Percentiles rank a stretch among this genome's conserved stretches.
Conservation (phyloP, 164 flowering plant species). For the Brasenia schreberi region DNA sequence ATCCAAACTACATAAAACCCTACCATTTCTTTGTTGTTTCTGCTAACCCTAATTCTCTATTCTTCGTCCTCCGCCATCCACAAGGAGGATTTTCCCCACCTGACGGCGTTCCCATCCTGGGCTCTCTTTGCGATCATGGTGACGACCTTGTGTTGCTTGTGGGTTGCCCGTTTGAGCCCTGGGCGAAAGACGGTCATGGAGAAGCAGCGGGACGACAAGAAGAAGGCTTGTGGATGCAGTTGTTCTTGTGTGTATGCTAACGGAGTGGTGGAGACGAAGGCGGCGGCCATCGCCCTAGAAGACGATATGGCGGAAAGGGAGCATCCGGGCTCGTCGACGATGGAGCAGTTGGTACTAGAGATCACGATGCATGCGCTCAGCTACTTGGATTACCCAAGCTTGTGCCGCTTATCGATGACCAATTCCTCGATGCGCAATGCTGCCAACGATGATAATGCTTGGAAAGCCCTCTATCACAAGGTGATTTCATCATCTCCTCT, state of each 20-base stretch:
- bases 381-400: conserved; percentile 89
- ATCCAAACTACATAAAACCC: too few species aligned
- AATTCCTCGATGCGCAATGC: conserved; percentile 88
- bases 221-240: conserved; percentile 10
- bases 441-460: conserved; percentile 92
- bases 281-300: too few species aligned
- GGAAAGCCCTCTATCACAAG: conserved; percentile 96
- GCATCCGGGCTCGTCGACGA: conserved; percentile 73
- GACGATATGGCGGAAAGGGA: background rate
- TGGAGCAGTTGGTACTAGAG: conserved; percentile 96
- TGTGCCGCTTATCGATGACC: conserved; percentile 91
- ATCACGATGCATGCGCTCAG: conserved; percentile 88
- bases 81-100: too few species aligned
- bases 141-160: conserved; percentile 7
- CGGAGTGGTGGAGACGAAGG: conserved; percentile 9
- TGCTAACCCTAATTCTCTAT: too few species aligned
- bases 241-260: conserved; percentile 23
- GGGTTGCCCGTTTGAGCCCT: too few species aligned
- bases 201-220: background rate
- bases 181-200: too few species aligned
- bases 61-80: too few species aligned
- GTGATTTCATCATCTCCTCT: conserved; percentile 14
- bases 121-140: conserved; percentile 17
- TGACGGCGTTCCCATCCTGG: too few species aligned
- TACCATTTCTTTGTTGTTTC: too few species aligned